These are phyloP conservation scores for Mortierella alpina DNA, from an alignment of 192 early-diverging fungal genomes.

Conservation along the genomic window DNA sequence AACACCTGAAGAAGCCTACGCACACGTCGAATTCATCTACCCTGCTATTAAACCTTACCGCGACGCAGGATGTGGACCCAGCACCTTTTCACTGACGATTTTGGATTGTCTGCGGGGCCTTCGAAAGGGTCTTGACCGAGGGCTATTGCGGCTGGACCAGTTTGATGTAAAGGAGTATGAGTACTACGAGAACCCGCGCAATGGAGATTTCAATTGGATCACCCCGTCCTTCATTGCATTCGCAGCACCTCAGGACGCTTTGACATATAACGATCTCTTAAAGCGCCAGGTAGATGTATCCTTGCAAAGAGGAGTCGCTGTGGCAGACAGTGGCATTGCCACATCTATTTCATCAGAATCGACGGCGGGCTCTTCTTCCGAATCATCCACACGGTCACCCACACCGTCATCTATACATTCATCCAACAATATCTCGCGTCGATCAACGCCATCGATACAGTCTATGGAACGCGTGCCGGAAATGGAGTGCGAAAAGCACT, in stretches of 20 bases:
- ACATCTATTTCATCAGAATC: background rate
- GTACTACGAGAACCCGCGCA: slow-evolving; percentile 74
- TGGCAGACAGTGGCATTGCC: too few species aligned
- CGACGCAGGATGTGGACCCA: slow-evolving; percentile 76
- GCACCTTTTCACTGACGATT: slow-evolving; percentile 74
- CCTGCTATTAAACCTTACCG: slow-evolving; percentile 73
- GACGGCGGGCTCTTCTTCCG: slow-evolving; percentile 2
- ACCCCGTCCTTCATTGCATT: slow-evolving; percentile 78
- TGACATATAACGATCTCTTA: slow-evolving; percentile 14
- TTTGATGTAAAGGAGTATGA: slow-evolving; percentile 79
- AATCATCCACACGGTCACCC: slow-evolving; percentile 3
- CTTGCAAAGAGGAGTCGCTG: background rate
- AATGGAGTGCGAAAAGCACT: too few species aligned
- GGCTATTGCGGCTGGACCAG: slow-evolving; percentile 68
- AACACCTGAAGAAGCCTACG: slow-evolving; percentile 72
- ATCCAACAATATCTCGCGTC: background rate
- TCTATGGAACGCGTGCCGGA: too few species aligned
- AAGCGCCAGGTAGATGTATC: background rate
- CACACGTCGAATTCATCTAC: slow-evolving; percentile 58
- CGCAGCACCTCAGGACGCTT: slow-evolving; percentile 70
- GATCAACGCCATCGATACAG: too few species aligned
- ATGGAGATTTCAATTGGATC: slow-evolving; percentile 83
- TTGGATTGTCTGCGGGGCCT: slow-evolving; percentile 75
- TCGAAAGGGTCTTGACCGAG: slow-evolving; percentile 64
- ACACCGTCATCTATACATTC: slow-evolving; percentile 17